Base-by-base conservation (phyloP, 2,329 filamentous ascomycete species). In the Arachnopeziza araneosa region DNA sequence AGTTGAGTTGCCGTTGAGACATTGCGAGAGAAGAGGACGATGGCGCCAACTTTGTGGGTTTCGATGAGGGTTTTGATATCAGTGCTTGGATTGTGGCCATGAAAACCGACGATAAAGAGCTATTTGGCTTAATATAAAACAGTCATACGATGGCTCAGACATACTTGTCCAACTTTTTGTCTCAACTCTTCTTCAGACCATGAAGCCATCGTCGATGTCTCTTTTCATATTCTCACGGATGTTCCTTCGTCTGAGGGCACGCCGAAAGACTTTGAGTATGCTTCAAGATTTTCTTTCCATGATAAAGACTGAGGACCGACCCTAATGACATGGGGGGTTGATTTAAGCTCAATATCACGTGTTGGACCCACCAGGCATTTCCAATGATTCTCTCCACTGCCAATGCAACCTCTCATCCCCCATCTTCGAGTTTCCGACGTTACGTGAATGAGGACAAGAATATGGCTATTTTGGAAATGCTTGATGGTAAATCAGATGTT, bases 71-170 rank as follows among this genome's bases (percentile, higher is more conserved):
- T 74, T 62, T 75, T 76, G 63, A 79, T 75, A 58, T 77, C 73
- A 14, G 73, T 66, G 58, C 71, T 76, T 6, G 73, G 70, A 7
- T 69, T 69, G 50, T 72, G 67, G 50, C 74, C 75, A 60, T 77
- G 67, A 50, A 78, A 78, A 23, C 76, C 76, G 61, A 78, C 74
- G 49, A 76, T 74, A 59, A 79, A 78, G 52, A 78, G 72, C 76
- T 79, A 30, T 8, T 14, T 3, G 52, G 17, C 36, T 44, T 44
- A 44, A 19, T 19, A 7, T 44, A 50, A 19, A 19, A 55, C 53
- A 56, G 12, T 8, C 10, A 44, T 7, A 17, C 17, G 12, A 44
- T 4, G 17, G 4, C 4, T 44, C 17, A 14, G 30, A 51, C 66
- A 52, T 65, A 70, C 67, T 62, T 71, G 64, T 54, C 68, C 67